Conservation (phyloP, 306 rosid species). For the Astragalus membranaceus region DNA sequence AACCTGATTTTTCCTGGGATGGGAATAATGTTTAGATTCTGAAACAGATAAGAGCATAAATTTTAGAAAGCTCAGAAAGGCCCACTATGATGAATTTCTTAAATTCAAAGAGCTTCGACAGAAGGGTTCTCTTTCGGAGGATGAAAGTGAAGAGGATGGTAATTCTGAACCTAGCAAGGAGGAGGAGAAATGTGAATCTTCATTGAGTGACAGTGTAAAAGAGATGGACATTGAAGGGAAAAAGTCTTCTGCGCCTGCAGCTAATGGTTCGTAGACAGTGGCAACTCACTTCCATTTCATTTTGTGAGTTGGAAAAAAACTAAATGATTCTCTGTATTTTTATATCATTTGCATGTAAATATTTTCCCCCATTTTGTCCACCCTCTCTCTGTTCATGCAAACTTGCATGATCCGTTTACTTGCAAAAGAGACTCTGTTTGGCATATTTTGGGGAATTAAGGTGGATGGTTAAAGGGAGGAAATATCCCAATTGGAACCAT, state of each 20-base stretch:
- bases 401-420: not conserved
- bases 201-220: slow-evolving; percentile 55
- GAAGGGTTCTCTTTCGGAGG: slow-evolving; percentile 45
- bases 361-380: not conserved
- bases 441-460: not conserved
- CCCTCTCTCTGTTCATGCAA: not conserved
- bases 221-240: slow-evolving; percentile 51
- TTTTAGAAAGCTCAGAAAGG: slow-evolving; percentile 73
- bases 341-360: slow-evolving; percentile 23
- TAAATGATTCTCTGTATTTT: slow-evolving; percentile 7
- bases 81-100: slow-evolving; percentile 81
- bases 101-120: slow-evolving; percentile 67
- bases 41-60: slow-evolving; percentile 49
- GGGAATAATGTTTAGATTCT: slow-evolving; percentile 33
- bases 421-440: not conserved
- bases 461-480: not conserved
- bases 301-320: slow-evolving; percentile 5
- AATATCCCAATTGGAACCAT: not conserved
- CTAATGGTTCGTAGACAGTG: slow-evolving; percentile 47
- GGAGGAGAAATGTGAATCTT: slow-evolving; percentile 33
- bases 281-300: slow-evolving; percentile 2
- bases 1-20: slow-evolving; percentile 11
- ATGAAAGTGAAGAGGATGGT: slow-evolving; percentile 53
- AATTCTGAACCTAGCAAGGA: slow-evolving; percentile 14
- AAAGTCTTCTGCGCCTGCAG: slow-evolving; percentile 28